Evolutionary conservation across 352 stramenopile species (phyloP).

Genomic region (Phytophthora constricta): DNA sequence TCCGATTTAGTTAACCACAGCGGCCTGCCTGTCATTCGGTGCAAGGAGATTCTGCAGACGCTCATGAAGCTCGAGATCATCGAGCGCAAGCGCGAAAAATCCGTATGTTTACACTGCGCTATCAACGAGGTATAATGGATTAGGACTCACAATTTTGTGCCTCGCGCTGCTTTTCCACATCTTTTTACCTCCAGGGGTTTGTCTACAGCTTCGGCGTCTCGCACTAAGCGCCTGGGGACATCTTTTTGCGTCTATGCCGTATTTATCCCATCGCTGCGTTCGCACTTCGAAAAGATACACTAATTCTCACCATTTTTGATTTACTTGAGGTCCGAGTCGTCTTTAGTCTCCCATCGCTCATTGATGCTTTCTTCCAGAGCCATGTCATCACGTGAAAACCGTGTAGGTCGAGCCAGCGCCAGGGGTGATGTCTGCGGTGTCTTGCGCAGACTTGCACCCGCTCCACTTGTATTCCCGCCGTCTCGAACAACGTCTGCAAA

Average conservation of each 20-base stretch:
- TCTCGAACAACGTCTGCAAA: slow-evolving; percentile 87
- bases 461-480: slow-evolving; percentile 34
- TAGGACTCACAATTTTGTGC: slow-evolving; percentile 11
- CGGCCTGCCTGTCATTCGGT: slow-evolving; percentile 78
- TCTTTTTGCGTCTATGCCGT: slow-evolving; percentile 20
- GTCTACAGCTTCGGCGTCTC: slow-evolving; percentile 68
- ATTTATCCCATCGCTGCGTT: slow-evolving; percentile 51
- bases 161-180: slow-evolving; percentile 3
- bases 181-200: slow-evolving; percentile 53
- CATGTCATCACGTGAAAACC: slow-evolving; percentile 65
- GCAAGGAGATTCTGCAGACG: slow-evolving; percentile 89
- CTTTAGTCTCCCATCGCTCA: slow-evolving; percentile 75
- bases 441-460: slow-evolving; percentile 28
- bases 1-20: slow-evolving; percentile 85
- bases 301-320: neutral
- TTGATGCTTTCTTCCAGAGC: slow-evolving; percentile 66
- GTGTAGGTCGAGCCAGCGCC: slow-evolving; percentile 42
- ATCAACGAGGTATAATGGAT: too few species aligned
- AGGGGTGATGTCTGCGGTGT: slow-evolving; percentile 54
- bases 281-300: neutral
- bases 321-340: slow-evolving; percentile 74
- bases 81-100: slow-evolving; percentile 73
- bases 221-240: slow-evolving; percentile 13
- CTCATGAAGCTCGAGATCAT: slow-evolving; percentile 88
- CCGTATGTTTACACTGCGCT: too few species aligned